These are phyloP conservation scores for Pythium rishiriense DNA, from an alignment of 352 stramenopile genomes.

Conservation along the genomic window DNA sequence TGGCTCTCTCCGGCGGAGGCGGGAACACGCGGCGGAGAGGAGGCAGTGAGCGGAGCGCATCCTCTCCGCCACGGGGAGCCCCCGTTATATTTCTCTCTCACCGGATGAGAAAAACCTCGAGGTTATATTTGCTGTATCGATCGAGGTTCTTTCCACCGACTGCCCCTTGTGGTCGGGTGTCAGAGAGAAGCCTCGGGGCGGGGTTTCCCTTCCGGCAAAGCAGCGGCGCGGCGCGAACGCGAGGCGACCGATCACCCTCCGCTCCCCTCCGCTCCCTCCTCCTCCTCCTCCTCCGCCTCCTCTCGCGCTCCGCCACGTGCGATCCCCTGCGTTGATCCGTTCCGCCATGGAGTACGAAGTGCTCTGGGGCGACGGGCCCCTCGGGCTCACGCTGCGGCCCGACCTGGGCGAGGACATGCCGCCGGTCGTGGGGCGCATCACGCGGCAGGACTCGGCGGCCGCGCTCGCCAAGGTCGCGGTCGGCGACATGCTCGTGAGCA, in stretches of 20 bases:
- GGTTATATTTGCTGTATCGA: slow-evolving; percentile 8
- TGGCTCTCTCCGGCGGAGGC: background rate
- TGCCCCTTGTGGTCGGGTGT: slow-evolving; percentile 19
- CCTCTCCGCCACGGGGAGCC: too few relatives aligned
- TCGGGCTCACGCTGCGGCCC: slow-evolving; percentile 80
- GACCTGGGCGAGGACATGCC: slow-evolving; percentile 88
- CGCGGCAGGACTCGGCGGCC: slow-evolving; percentile 78
- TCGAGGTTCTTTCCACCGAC: slow-evolving; percentile 10
- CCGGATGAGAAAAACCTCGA: slow-evolving; percentile 16
- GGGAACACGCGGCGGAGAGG: too few relatives aligned
- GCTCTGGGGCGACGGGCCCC: slow-evolving; percentile 76
- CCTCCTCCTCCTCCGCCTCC: too few relatives aligned
- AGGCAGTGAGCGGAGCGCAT: too few relatives aligned
- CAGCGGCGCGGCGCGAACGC: slow-evolving; percentile 10
- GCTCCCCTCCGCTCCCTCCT: too few relatives aligned
- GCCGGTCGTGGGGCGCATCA: slow-evolving; percentile 85
- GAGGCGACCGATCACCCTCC: background rate
- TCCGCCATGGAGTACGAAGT: slow-evolving; percentile 85
- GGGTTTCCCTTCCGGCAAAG: slow-evolving; percentile 25
- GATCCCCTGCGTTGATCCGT: too few relatives aligned
- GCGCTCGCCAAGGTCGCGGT: slow-evolving; percentile 78
- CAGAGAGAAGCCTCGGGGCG: slow-evolving; percentile 26
- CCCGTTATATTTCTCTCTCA: too few relatives aligned
- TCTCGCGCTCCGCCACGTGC: too few relatives aligned
- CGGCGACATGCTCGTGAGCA: slow-evolving; percentile 89